Percentiles rank a stretch among this genome's conserved stretches.
phyloP scores from a whole-genome alignment of 2,329 filamentous ascomycete genomes.

The Fusarium penzigii region DNA sequence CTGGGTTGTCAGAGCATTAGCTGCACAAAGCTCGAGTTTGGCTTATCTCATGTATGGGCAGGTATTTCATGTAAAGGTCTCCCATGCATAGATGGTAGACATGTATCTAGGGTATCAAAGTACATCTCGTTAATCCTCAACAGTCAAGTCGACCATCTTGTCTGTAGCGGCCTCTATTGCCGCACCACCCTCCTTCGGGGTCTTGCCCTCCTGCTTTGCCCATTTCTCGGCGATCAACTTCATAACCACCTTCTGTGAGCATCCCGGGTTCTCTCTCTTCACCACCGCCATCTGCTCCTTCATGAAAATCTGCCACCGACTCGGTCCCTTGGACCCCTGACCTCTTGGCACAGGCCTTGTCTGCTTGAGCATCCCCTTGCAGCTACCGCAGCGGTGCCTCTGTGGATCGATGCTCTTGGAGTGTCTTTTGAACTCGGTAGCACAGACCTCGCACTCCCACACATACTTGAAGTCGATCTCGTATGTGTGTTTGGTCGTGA shows the following conservation, averaged over 20 bases:
- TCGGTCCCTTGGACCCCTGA: constrained; percentile 27
- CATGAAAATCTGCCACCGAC: constrained; percentile 55
- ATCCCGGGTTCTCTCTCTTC: constrained; percentile 55
- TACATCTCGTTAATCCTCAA: constrained; percentile 20
- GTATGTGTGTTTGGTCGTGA: constrained; percentile 90
- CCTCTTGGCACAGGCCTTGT: constrained; percentile 69
- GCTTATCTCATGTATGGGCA: too few relatives aligned
- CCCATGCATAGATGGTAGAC: background rate
- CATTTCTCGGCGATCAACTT: constrained; percentile 65
- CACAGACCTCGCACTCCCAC: constrained; percentile 76
- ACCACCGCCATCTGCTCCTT: constrained; percentile 68
- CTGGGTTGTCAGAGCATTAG: too few relatives aligned
- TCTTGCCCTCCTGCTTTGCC: constrained; percentile 45
- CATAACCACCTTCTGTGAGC: constrained; percentile 70
- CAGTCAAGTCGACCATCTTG: constrained; percentile 29
- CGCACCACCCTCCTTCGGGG: constrained; percentile 10
- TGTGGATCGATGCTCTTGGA: constrained; percentile 78
- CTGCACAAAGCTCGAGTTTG: too few relatives aligned
- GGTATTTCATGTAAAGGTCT: too few relatives aligned
- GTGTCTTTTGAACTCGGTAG: constrained; percentile 76
- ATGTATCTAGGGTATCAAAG: background rate
- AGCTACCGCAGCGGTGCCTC: constrained; percentile 75
- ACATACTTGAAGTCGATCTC: constrained; percentile 90
- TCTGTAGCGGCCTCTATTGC: constrained; percentile 23
- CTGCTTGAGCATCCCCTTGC: constrained; percentile 71